Conservation (phyloP, 2,329 filamentous ascomycete species). For the Fusarium subglutinans region DNA sequence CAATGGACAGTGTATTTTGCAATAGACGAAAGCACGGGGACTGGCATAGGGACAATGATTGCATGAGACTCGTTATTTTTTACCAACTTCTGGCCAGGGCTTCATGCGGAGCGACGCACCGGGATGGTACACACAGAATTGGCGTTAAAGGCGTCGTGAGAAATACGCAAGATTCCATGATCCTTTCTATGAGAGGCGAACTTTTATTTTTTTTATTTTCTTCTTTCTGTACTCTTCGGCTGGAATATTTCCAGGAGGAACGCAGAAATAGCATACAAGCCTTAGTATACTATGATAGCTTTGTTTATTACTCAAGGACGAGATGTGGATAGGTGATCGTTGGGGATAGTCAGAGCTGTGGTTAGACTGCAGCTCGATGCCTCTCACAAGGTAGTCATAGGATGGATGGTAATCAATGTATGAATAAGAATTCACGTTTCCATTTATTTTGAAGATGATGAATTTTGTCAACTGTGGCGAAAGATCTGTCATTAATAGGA, state of each 20-base stretch:
- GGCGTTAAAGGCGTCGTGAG: conserved; percentile 43
- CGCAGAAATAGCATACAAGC: conserved; percentile 31
- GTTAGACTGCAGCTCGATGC: conserved; percentile 10
- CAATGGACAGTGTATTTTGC: conserved; percentile 24
- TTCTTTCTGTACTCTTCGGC: conserved; percentile 13
- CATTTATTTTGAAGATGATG: neutral
- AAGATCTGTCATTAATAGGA: neutral
- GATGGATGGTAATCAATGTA: conserved; percentile 43
- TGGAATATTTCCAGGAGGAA: neutral
- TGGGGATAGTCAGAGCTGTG: conserved; percentile 3
- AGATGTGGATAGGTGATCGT: conserved; percentile 11
- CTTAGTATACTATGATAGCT: conserved; percentile 28
- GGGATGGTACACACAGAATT: conserved; percentile 35
- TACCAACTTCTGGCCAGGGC: conserved; percentile 51
- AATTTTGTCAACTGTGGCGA: neutral
- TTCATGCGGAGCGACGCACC: conserved; percentile 35
- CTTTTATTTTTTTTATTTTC: conserved; percentile 6
- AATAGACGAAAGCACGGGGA: conserved; percentile 38
- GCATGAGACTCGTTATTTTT: conserved; percentile 41
- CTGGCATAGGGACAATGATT: conserved; percentile 43
- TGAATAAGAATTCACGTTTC: conserved; percentile 38
- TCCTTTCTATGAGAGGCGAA: conserved; percentile 30
- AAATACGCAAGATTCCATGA: conserved; percentile 39
- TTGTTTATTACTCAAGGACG: conserved; percentile 21
- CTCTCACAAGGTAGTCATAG: conserved; percentile 23